These are phyloP conservation scores for Auriculariales sp. DNA, from an alignment of 768 basidiomycete species.

Conservation along the genomic window DNA sequence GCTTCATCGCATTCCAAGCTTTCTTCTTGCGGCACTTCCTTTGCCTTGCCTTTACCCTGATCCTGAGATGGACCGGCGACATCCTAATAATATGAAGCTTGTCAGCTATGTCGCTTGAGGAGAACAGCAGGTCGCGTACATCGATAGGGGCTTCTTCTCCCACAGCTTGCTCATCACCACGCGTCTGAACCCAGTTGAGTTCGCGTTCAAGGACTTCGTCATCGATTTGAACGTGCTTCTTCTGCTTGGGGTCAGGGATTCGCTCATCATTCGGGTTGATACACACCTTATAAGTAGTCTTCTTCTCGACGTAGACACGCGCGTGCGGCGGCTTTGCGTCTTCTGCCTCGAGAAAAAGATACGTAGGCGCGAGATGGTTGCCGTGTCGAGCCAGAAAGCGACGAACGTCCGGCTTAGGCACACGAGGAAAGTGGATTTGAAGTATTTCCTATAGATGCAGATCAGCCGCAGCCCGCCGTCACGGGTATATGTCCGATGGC, in stretches of 20 bases:
- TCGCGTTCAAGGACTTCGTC: not conserved
- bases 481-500: slow-evolving; percentile 11
- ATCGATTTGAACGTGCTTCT: not conserved
- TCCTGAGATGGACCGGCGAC: slow-evolving; percentile 21
- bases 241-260: not conserved
- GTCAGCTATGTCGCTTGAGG: no score
- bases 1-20: slow-evolving; percentile 20
- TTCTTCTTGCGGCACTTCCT: slow-evolving; percentile 21
- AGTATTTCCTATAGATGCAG: slow-evolving; percentile 30
- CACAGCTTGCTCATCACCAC: no score
- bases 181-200: not conserved
- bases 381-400: slow-evolving; percentile 22
- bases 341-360: slow-evolving; percentile 33
- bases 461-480: slow-evolving; percentile 2
- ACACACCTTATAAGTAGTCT: slow-evolving; percentile 1
- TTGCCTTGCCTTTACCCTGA: slow-evolving; percentile 24
- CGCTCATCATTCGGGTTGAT: not conserved
- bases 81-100: slow-evolving; percentile 21
- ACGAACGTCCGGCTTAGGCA: slow-evolving; percentile 42
- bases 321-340: slow-evolving; percentile 12
- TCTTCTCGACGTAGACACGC: slow-evolving; percentile 11
- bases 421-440: slow-evolving; percentile 37
- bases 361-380: slow-evolving; percentile 51
- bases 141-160: no score
- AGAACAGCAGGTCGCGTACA: no score